Conservation (phyloP, 345 rosid species). For the Aquilaria yunnanensis region DNA sequence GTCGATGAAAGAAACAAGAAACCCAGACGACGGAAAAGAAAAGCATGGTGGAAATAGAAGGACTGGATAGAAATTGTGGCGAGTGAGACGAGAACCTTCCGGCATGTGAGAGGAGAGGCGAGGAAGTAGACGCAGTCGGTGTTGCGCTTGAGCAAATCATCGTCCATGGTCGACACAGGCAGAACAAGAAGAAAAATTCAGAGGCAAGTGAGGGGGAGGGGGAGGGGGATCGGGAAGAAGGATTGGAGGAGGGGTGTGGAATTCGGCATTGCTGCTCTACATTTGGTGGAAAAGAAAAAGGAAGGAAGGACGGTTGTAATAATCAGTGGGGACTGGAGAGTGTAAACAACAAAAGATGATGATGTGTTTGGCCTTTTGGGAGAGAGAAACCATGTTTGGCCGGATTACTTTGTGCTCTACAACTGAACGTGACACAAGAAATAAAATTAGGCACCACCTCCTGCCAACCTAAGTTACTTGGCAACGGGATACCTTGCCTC, state of each 20-base stretch:
- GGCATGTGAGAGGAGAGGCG: conserved; percentile 76
- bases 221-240: background rate
- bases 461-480: too few species aligned
- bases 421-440: too few species aligned
- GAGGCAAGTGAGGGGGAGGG: conserved; percentile 9
- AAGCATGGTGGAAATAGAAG: background rate
- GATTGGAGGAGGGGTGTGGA: background rate
- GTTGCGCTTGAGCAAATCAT: conserved; percentile 39
- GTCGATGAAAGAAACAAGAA: background rate
- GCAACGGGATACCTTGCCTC: too few species aligned
- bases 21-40: background rate
- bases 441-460: too few species aligned
- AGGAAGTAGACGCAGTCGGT: conserved; percentile 65
- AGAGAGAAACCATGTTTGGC: too few species aligned
- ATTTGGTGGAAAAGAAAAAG: background rate
- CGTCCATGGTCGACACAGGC: conserved; percentile 32
- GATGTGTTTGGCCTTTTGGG: too few species aligned
- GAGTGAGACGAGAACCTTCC: conserved; percentile 33
- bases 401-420: too few species aligned
- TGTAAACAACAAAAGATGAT: too few species aligned
- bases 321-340: too few species aligned
- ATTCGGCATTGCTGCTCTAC: background rate
- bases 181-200: conserved; percentile 16
- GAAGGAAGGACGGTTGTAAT: background rate
- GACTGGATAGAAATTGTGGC: background rate